phyloP scores from a whole-genome alignment of 2,329 filamentous ascomycete genomes.

The Sphaceloma murrayae region DNA sequence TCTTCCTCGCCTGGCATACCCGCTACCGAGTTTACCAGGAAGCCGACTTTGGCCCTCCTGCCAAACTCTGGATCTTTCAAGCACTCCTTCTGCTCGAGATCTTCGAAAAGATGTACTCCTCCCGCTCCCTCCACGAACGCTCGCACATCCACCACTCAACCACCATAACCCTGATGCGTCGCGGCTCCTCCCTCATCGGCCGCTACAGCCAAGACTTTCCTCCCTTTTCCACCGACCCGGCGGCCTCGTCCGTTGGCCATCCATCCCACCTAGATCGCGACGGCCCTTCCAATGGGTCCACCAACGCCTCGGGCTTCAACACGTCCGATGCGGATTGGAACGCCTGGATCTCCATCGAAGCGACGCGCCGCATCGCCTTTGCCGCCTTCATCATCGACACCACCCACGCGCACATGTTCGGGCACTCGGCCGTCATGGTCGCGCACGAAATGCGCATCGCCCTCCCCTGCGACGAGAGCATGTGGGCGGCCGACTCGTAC shows the following conservation, averaged over 20 bases:
- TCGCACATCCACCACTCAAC: conserved; percentile 96
- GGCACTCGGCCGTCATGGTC: conserved; percentile 93
- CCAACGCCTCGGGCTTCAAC: conserved; percentile 41
- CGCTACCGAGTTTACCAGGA: conserved; percentile 95
- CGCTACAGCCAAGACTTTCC: conserved; percentile 77
- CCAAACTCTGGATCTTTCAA: conserved; percentile 94
- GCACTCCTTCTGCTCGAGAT: conserved; percentile 78
- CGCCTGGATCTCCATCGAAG: conserved; percentile 89
- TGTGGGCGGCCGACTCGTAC: conserved; percentile 86
- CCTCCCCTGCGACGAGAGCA: conserved; percentile 79
- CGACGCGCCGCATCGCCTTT: conserved; percentile 80
- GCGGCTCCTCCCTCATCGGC: conserved; percentile 82
- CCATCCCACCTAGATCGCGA: conserved; percentile 37
- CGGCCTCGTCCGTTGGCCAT: conserved; percentile 42
- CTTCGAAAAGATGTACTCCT: conserved; percentile 98
- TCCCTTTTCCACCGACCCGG: conserved; percentile 45
- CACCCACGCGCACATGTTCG: conserved; percentile 95
- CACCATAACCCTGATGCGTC: conserved; percentile 87
- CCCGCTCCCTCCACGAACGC: conserved; percentile 79
- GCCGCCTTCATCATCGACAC: conserved; percentile 92
- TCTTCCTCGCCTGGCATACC: conserved; percentile 87
- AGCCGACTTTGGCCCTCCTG: conserved; percentile 76
- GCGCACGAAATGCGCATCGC: conserved; percentile 89
- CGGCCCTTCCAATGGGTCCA: conserved; percentile 35
- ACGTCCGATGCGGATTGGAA: conserved; percentile 89